Base-by-base conservation (phyloP, 371 early-diverging fungal species). In the Mucor velutinosus region DNA sequence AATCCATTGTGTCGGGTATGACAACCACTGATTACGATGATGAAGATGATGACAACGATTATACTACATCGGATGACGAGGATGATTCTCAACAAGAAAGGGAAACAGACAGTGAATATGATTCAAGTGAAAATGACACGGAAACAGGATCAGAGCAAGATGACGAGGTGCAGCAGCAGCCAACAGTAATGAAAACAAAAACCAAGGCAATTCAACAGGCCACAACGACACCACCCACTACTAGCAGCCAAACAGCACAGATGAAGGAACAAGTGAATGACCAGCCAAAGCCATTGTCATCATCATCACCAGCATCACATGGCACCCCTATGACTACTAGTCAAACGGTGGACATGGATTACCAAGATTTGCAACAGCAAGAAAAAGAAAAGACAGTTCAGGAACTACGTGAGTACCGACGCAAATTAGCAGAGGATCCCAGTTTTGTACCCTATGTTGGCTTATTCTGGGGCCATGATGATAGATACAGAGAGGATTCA, bases 401-500 rank as follows among this genome's bases (percentile, higher is more conserved):
- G 53, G 87, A 84, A 60, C 76, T 83, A 29, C 82, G 79, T 43
- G 88, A 86, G 66, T 86, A 86, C 55, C 77, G 86, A 51, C 75
- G 79, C 47, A 84, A 82, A 33, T 63, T 86, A 41, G 85, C 78
- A n/a, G 83, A 85, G 32, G 87, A 86, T 65, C 87, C 88, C 4
- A 83, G 84, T 17, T 87, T 87, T 72, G 85, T 83, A 10, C 87
- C 88, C 4, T 83, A 86, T 43, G 80, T 82, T 30, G 86, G 87
- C 4, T 74, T 78, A 55, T 86, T 88, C 64, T 86, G 88, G 86
- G 80, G 83, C 17, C 87, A 88, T 64, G 86, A 86, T 66, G 85
- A 86, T 69, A 79, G 87, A 14, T 86, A 80, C 67, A 70, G 86
- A 53, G 78, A 77, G 6, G 85, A 83, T 66, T 74, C 81, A 39